Evolutionary conservation across 176 grass and related monocot genomes (phyloP), one percentile per base, ranked within the genome.

Genomic region (Lolium rigidum): DNA sequence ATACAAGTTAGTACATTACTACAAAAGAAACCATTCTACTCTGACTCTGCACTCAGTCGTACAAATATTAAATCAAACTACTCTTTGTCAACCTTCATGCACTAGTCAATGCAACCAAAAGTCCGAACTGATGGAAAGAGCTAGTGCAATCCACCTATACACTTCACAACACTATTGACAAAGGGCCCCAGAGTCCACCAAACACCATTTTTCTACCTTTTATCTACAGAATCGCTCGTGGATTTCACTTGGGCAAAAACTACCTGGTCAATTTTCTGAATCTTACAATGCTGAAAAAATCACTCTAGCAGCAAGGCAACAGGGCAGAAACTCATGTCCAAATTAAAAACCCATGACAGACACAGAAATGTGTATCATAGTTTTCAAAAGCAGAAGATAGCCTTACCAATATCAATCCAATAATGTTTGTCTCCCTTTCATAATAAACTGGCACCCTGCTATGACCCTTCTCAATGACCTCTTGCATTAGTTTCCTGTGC

Each of bases 401-500:
- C 3, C 84, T 85, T 95, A 95, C 93, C 88, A 95, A 74, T 90
- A 95, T 92, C 61, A 98, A 84, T 48, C 97, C 97, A 91, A 98
- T 94, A 84, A 96, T 92, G 82, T 98, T 98, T 63, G 90, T 28
- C 46, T 87, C 84, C 86, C 91, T 91, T 55, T 94, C 89, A 83
- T 95, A 92, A 80, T 96, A 96, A 60, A 98, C 90, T 26, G 97
- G 94, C 39, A 98, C 92, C 78, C 94, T 90, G 80, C 97, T 98
- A 81, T 98, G 97, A 67, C 97, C 97, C 77, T 87, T 94, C 70
- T 95, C 92, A 75, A 98, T 58, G 48, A 98, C 90, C 41, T 95
- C 82, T 74, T 83, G 87, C 97, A 95, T 86, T 35, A 98, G 85
- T 16, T 77, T 43, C 76, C 96, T 98, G 70, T n/a, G 57, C 15